These are phyloP conservation scores for Helichrysum umbraculigerum DNA, from an alignment of 129 eudicot species.

Conservation along the genomic window DNA sequence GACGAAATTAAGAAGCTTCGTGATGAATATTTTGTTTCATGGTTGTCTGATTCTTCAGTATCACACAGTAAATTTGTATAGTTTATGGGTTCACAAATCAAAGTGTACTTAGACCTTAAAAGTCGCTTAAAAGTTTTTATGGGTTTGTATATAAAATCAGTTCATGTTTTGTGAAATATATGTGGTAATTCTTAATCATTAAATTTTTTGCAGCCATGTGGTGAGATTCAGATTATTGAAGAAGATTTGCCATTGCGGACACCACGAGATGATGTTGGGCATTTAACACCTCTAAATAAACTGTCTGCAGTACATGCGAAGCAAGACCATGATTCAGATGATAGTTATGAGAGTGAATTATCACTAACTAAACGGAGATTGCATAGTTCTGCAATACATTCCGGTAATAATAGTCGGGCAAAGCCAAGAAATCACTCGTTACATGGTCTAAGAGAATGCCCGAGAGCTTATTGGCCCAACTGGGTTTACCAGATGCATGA, in stretches of 20 bases:
- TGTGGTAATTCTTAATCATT: background rate
- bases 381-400: conserved; percentile 59
- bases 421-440: conserved; percentile 35
- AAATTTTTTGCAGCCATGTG: conserved; percentile 58
- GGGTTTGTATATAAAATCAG: too few relatives aligned
- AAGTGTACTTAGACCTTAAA: too few relatives aligned
- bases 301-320: conserved; percentile 37
- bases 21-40: too few relatives aligned
- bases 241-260: conserved; percentile 86
- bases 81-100: too few relatives aligned
- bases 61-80: too few relatives aligned
- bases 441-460: conserved; percentile 50
- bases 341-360: conserved; percentile 77
- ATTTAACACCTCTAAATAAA: conserved; percentile 54
- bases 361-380: conserved; percentile 68
- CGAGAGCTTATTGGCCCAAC: conserved; percentile 83
- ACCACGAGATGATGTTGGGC: conserved; percentile 84
- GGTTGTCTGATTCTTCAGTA: too few relatives aligned
- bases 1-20: too few relatives aligned
- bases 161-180: background rate
- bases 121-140: too few relatives aligned
- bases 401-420: conserved; percentile 18
- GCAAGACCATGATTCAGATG: conserved; percentile 69
- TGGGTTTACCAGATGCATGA: conserved; percentile 96
- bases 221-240: conserved; percentile 78